These are phyloP conservation scores for Saturnispora kantuleensis DNA, from an alignment of 805 yeast genomes.

Conservation along the genomic window DNA sequence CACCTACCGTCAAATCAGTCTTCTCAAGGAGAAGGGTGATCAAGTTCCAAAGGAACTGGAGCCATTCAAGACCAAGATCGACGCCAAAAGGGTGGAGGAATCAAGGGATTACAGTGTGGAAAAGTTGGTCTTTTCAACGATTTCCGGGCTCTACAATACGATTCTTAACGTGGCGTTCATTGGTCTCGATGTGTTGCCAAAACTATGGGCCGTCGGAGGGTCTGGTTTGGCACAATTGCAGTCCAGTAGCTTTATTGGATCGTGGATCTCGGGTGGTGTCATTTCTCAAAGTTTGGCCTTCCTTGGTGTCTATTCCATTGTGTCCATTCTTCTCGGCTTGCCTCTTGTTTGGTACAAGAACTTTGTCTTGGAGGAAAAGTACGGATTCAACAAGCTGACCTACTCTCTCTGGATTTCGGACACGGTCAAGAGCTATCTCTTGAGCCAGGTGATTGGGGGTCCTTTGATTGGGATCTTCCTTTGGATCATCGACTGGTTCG, in stretches of 20 bases:
- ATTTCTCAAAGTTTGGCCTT: slow-evolving; percentile 68
- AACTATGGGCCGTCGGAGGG: slow-evolving; percentile 38
- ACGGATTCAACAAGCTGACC: slow-evolving; percentile 88
- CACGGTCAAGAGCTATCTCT: slow-evolving; percentile 45
- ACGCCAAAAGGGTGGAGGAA: slow-evolving; percentile 62
- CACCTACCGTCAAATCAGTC: slow-evolving; percentile 63
- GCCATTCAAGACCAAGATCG: slow-evolving; percentile 39
- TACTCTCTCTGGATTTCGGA: slow-evolving; percentile 63
- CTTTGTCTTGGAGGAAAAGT: slow-evolving; percentile 85
- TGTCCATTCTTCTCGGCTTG: slow-evolving; percentile 44
- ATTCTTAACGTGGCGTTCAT: slow-evolving; percentile 49
- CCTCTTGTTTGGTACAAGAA: slow-evolving; percentile 71
- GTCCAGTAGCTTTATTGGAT: slow-evolving; percentile 13
- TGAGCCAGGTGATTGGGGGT: slow-evolving; percentile 52
- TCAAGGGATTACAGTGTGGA: slow-evolving; percentile 74
- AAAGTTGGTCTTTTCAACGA: slow-evolving; percentile 59
- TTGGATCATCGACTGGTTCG: slow-evolving; percentile 71
- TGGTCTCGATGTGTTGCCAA: slow-evolving; percentile 54
- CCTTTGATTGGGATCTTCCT: slow-evolving; percentile 69
- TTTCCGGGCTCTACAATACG: slow-evolving; percentile 41
- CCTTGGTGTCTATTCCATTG: slow-evolving; percentile 37
- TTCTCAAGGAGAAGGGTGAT: slow-evolving; percentile 35
- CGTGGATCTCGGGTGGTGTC: slow-evolving; percentile 35
- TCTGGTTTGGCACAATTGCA: slow-evolving; percentile 14
- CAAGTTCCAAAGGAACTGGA: slow-evolving; percentile 62